Evolutionary conservation across 495 filamentous ascomycete genomes (phyloP).

Genomic region (Xylaria acuta): DNA sequence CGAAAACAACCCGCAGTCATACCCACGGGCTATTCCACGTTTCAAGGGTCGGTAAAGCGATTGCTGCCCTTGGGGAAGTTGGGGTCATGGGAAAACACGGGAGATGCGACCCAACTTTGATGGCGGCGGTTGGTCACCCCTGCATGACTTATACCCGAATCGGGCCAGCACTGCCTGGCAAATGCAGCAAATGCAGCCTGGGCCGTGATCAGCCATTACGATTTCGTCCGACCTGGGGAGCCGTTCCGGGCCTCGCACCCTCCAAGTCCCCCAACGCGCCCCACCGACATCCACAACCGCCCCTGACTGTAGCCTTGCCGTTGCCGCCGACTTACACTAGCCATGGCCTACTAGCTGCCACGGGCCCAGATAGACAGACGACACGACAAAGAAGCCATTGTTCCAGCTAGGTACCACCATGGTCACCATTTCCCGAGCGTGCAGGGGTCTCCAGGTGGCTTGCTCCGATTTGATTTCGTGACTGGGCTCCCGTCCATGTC

Average conservation of each 20-base stretch:
- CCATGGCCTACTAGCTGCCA: not conserved
- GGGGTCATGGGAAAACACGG: slow-evolving; percentile 29
- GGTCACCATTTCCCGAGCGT: slow-evolving; percentile 37
- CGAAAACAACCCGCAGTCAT: slow-evolving; percentile 22
- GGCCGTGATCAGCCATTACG: slow-evolving; percentile 20
- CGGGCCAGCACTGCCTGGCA: slow-evolving; percentile 16
- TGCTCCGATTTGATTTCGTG: slow-evolving; percentile 50
- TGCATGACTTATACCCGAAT: slow-evolving; percentile 20
- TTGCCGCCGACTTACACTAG: slow-evolving; percentile 14
- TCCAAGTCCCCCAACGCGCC: slow-evolving; percentile 1
- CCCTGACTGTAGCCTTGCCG: slow-evolving; percentile 15
- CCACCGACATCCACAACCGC: slow-evolving; percentile 10
- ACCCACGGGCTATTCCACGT: slow-evolving; percentile 2
- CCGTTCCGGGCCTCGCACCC: not conserved
- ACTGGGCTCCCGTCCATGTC: slow-evolving; percentile 38
- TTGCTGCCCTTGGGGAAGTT: slow-evolving; percentile 10
- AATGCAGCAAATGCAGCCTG: slow-evolving; percentile 1
- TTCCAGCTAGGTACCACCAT: slow-evolving; percentile 21
- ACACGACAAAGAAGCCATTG: slow-evolving; percentile 23
- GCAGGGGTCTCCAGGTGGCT: slow-evolving; percentile 35
- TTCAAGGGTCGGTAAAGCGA: not conserved
- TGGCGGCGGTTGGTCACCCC: not conserved
- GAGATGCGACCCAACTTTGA: slow-evolving; percentile 12
- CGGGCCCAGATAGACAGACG: not conserved
- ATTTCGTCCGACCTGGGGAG: slow-evolving; percentile 22